A percentile compares a stretch with the other conserved stretches of the same genome.
Conservation (phyloP, 139 green algal genomes). For the Tetraselmis chui region DNA sequence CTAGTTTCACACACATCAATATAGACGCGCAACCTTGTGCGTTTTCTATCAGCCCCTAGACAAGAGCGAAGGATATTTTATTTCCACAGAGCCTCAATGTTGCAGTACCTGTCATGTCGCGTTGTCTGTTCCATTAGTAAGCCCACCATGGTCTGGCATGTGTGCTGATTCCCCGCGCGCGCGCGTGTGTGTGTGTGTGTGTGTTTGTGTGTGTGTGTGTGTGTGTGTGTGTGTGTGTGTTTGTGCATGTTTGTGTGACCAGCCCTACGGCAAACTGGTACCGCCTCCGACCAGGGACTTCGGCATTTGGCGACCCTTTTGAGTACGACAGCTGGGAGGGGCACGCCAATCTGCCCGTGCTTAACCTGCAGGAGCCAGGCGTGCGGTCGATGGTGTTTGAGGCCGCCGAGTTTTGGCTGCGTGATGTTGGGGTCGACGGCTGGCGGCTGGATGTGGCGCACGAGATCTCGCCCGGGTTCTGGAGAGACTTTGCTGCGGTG, state of each 20-base stretch:
- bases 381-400: constrained; percentile 19
- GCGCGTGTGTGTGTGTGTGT: too few species aligned
- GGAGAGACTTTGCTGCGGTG: constrained; percentile 12
- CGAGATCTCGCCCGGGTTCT: constrained; percentile 26
- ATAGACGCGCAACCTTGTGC: too few species aligned
- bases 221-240: too few species aligned
- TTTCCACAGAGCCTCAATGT: too few species aligned
- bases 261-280: not conserved
- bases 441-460: constrained; percentile 32
- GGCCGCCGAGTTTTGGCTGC: constrained; percentile 22
- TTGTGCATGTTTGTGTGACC: not conserved
- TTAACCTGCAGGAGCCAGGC: constrained; percentile 14
- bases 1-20: too few species aligned
- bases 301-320: not conserved
- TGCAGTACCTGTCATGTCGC: too few species aligned
- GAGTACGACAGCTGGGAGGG: constrained; percentile 22
- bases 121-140: too few species aligned
- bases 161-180: too few species aligned
- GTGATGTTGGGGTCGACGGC: constrained; percentile 16
- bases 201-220: too few species aligned
- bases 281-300: not conserved
- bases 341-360: constrained; percentile 14
- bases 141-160: too few species aligned
- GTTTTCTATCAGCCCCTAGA: too few species aligned
- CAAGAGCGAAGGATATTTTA: too few species aligned